Evolutionary conservation across 371 early-diverging fungal genomes (phyloP), one percentile per base, ranked within the genome.

Genomic region (Mucor mucedo): DNA sequence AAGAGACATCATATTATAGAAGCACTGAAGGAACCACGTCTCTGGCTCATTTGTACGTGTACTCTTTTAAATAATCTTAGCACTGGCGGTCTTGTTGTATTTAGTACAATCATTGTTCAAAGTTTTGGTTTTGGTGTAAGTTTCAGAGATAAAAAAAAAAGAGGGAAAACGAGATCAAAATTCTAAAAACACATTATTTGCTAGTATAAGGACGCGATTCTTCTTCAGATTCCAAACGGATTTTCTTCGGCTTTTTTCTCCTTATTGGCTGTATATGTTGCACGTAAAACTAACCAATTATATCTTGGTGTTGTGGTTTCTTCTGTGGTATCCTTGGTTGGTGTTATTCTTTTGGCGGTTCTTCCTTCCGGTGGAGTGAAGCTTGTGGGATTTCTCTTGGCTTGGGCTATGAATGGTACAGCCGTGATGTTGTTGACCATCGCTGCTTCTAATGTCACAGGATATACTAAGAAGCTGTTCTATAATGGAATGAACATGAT

Each of bases 401-500:
- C 63, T 14, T 74, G 65, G 70, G 63, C 62, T 5, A 58, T 65
- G 42, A 57, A 65, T 14, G 79, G 75, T 28, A 64, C 63, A 1
- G 66, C 69, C 33, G 68, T 68, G 1, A 56, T 79, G 14, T 40
- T 79, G 2, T 55, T 72, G 1, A 67, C 75, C 1, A 61, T 70
- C 21, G 52, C 71, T n/a, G 66, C 67, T 11, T 39, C 49, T 21
- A 79, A 79, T 48, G 75, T 77, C 5, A 63, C 68, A 14, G 80
- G 80, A 5, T 79, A 79, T 32, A 71, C 73, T 5, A 79, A 79
- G 47, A 79, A 77, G 49, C 45, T 76, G 30, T 77, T 72, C 42
- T 72, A 79, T 28, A 69, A 69, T 40, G 75, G 59, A 4, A 62
- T 60, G 53, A 56, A 71, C 9, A 50, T 77, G 53, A 55, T 71